Evolutionary conservation across 1,284 basidiomycete species (phyloP).

Genomic region (Rhodotorula mucilaginosa): DNA sequence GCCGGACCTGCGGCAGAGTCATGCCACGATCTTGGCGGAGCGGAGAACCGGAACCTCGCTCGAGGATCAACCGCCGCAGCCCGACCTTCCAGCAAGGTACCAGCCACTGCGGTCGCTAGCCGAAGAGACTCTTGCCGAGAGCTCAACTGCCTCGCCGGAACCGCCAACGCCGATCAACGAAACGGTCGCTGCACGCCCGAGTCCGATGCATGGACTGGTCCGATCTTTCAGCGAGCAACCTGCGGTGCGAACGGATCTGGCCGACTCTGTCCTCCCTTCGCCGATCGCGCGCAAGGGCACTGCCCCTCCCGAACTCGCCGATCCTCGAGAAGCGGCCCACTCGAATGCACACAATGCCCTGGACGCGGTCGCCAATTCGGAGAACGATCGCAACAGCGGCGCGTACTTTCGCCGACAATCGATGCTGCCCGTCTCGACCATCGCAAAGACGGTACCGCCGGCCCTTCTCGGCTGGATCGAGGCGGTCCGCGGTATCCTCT

Average conservation of each 20-base stretch:
- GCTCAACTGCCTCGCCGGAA: background rate
- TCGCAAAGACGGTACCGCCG: slow-evolving; percentile 69
- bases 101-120: slow-evolving; percentile 6
- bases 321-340: too few species aligned
- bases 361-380: slow-evolving; percentile 62
- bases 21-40: slow-evolving; percentile 49
- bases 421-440: slow-evolving; percentile 66
- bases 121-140: background rate
- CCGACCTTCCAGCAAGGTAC: slow-evolving; percentile 5
- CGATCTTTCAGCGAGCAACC: slow-evolving; percentile 11
- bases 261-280: background rate
- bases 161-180: background rate
- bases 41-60: slow-evolving; percentile 22
- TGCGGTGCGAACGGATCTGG: background rate
- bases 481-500: slow-evolving; percentile 84
- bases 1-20: slow-evolving; percentile 71
- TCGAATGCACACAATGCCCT: slow-evolving; percentile 46
- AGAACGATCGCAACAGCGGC: slow-evolving; percentile 60
- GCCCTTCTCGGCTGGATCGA: slow-evolving; percentile 76
- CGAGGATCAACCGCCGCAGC: slow-evolving; percentile 5
- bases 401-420: slow-evolving; percentile 87
- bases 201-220: background rate
- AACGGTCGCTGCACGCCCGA: background rate
- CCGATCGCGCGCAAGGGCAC: background rate
- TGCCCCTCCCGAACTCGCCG: background rate